Evolutionary conservation across 2,329 filamentous ascomycete species (phyloP).

Genomic region (Pezicula neosporulosa): DNA sequence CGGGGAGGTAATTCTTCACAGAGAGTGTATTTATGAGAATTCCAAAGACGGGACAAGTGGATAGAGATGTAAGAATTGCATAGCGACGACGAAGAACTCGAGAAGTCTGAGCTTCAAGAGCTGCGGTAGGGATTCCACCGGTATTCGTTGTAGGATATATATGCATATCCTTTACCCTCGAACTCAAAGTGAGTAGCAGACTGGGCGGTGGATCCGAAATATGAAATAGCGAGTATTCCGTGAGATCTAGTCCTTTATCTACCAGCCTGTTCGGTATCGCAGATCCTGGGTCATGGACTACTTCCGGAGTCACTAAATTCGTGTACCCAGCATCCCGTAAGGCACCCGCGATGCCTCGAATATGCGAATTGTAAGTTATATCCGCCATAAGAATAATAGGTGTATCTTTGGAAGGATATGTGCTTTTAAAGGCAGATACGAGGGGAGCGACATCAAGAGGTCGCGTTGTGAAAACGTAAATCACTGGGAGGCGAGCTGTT

Average conservation of each 20-base stretch:
- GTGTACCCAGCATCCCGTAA: slow-evolving; percentile 65
- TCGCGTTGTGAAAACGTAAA: slow-evolving; percentile 84
- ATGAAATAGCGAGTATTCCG: slow-evolving; percentile 67
- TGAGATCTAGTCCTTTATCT: slow-evolving; percentile 31
- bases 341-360: slow-evolving; percentile 51
- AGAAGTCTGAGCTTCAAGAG: slow-evolving; percentile 36
- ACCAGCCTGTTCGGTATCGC: slow-evolving; percentile 74
- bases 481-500: slow-evolving; percentile 79
- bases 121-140: slow-evolving; percentile 24
- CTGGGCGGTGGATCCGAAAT: slow-evolving; percentile 81
- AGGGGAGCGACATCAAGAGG: slow-evolving; percentile 60
- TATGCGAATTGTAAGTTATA: slow-evolving; percentile 77
- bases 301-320: slow-evolving; percentile 63
- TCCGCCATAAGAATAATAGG: slow-evolving; percentile 84
- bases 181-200: slow-evolving; percentile 82
- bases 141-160: slow-evolving; percentile 62
- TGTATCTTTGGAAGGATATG: slow-evolving; percentile 60
- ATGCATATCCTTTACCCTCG: slow-evolving; percentile 73
- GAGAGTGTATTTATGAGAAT: slow-evolving; percentile 95
- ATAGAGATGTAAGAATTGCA: slow-evolving; percentile 76
- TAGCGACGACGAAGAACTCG: slow-evolving; percentile 77
- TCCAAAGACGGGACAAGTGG: slow-evolving; percentile 80
- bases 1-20: slow-evolving; percentile 83
- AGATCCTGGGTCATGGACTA: slow-evolving; percentile 76
- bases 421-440: slow-evolving; percentile 56